These are phyloP conservation scores for Lodderomyces parapsilosis DNA, from an alignment of 1,139 yeast genomes.

Conservation along the genomic window DNA sequence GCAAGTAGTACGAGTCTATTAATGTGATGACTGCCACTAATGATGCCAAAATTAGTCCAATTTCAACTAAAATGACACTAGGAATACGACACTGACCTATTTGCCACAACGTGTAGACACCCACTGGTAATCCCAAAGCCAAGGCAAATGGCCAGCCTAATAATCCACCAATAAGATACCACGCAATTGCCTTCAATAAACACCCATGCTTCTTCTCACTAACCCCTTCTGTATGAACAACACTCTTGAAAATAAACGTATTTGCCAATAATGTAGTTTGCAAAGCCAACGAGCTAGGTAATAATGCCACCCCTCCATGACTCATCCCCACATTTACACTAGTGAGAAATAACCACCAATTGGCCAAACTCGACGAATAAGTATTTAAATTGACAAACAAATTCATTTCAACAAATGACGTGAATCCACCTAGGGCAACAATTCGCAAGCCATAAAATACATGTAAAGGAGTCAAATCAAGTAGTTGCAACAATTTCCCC, in stretches of 20 bases:
- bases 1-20: slow-evolving; percentile 70
- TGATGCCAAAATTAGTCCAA: slow-evolving; percentile 20
- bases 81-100: slow-evolving; percentile 4
- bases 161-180: slow-evolving; percentile 66
- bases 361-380: slow-evolving; percentile 42
- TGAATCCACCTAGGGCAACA: slow-evolving; percentile 49
- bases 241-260: slow-evolving; percentile 31
- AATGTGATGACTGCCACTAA: slow-evolving; percentile 34
- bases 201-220: slow-evolving; percentile 6
- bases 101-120: slow-evolving; percentile 27
- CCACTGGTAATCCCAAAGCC: slow-evolving; percentile 62
- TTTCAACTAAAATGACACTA: slow-evolving; percentile 18
- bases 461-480: slow-evolving; percentile 7
- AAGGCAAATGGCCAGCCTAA: slow-evolving; percentile 92
- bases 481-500: slow-evolving; percentile 8
- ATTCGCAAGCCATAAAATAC: slow-evolving; percentile 56
- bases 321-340: slow-evolving; percentile 63
- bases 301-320: slow-evolving; percentile 80
- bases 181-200: slow-evolving; percentile 40
- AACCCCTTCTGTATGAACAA: neutral
- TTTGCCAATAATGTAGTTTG: slow-evolving; percentile 56
- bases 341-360: slow-evolving; percentile 57
- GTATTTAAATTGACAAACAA: slow-evolving; percentile 45
- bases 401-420: slow-evolving; percentile 53
- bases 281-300: slow-evolving; percentile 90